Evolutionary conservation across 192 early-diverging fungal species (phyloP).

Genomic region (Spizellomyces sp.): DNA sequence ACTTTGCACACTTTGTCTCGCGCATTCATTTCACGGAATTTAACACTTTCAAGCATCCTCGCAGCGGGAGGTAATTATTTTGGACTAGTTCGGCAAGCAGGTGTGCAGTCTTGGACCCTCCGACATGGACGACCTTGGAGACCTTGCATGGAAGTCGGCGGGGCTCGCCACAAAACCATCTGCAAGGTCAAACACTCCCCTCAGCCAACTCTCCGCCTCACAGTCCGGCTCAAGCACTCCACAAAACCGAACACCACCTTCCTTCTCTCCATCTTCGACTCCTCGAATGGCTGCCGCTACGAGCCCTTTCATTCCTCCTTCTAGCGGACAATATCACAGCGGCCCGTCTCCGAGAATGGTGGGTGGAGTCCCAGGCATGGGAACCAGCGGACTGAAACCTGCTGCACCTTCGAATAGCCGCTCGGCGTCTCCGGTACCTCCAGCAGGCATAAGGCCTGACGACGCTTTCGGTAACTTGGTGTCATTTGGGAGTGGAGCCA

Average conservation of each 20-base stretch:
- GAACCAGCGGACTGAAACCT: background rate
- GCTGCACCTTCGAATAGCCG: constrained; percentile 6
- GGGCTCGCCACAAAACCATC: constrained; percentile 23
- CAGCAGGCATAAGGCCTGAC: constrained; percentile 3
- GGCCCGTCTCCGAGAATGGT: background rate
- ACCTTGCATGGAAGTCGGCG: constrained; percentile 27
- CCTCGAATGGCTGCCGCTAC: constrained; percentile 20
- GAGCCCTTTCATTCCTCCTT: constrained; percentile 3
- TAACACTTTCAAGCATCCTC: too few relatives aligned
- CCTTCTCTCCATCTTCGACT: constrained; percentile 12
- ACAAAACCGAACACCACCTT: constrained; percentile 9
- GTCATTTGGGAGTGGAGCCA: constrained; percentile 25
- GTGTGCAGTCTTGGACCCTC: too few relatives aligned
- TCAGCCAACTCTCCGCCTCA: constrained; percentile 8
- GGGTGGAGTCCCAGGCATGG: background rate
- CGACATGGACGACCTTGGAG: constrained; percentile 29
- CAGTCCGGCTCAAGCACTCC: background rate
- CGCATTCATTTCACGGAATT: too few relatives aligned
- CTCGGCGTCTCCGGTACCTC: constrained; percentile 18
- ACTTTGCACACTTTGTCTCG: too few relatives aligned
- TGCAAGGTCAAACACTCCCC: constrained; percentile 11
- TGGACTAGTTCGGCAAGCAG: too few relatives aligned
- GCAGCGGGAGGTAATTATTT: too few relatives aligned
- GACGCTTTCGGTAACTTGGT: constrained; percentile 37
- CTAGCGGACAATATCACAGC: background rate